Base-by-base conservation (phyloP, 1,139 yeast species). In the Kodamaea sp. region DNA sequence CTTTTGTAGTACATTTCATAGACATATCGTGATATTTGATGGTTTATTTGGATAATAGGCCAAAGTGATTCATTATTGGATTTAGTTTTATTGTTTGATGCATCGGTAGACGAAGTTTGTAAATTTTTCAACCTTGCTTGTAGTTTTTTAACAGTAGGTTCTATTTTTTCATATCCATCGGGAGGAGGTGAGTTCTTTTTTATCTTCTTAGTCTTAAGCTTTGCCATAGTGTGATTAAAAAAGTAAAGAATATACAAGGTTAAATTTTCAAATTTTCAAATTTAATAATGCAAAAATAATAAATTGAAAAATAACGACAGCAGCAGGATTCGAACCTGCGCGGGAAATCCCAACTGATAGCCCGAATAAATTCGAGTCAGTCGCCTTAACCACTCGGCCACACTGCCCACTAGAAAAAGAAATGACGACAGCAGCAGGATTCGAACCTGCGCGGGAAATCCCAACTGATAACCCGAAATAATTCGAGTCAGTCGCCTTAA, bases 241-340 rank as follows among this genome's bases (percentile, higher is more conserved):
- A 4, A 10, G 27, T 24, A n/a, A 24, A 28, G 6, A 9, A 11
- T 26, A 12, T 20, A 11, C 7, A 23, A 2, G 25, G 9, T 12
- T 22, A 27, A 9, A 12, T 8, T 7, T n/a, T 12, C 10, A n/a
- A 27, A 10, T 24, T 29, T 12, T 15, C 26, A 22, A 38, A 37
- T 7, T 22, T n/a, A 30, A 27, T 4, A 15, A 10, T 32, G 29
- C 7, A 10, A 10, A 12, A 6, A 28, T 7, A n/a, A 12, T 49
- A 60, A 60, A n/a, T n/a, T n/a, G n/a, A 60, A 62, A 64, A 59
- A 60, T 58, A 43, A 46, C 87, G 87, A 79, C 86, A 80, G 79
- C 84, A 74, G 85, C 87, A 80, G 87, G 87, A 81, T 79, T 81
- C 82, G 87, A 81, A 81, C 88, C 87, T 81, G 85, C 86, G 88